Percentiles rank a stretch among this genome's conserved stretches.
Conservation (phyloP, 2,329 filamentous ascomycete genomes). For the Venturia aucupariae region DNA sequence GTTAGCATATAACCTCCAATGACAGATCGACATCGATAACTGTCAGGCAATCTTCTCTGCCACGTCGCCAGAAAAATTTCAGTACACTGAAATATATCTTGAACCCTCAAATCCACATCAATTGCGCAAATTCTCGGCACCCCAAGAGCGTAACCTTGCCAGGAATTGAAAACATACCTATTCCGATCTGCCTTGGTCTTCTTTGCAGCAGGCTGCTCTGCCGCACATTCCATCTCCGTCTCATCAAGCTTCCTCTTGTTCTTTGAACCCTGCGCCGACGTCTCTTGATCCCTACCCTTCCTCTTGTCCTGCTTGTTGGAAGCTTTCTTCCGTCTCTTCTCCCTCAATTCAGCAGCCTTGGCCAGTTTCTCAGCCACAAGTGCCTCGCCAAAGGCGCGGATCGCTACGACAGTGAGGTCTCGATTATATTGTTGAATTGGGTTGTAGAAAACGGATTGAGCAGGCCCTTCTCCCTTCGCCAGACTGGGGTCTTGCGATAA, state of each 20-base stretch:
- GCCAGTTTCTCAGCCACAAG: constrained; percentile 27
- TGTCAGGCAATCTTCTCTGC: neutral
- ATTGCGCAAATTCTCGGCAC: neutral
- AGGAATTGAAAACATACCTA: neutral
- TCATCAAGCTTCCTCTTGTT: constrained; percentile 16
- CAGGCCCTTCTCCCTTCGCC: constrained; percentile 36
- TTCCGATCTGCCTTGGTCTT: constrained; percentile 2
- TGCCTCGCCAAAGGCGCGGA: constrained; percentile 78
- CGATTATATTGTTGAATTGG: constrained; percentile 99
- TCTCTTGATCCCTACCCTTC: neutral
- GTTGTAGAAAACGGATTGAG: constrained; percentile 89
- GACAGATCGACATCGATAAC: neutral
- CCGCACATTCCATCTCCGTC: constrained; percentile 17
- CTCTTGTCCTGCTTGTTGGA: constrained; percentile 20
- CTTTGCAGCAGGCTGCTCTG: neutral
- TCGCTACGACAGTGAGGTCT: constrained; percentile 84
- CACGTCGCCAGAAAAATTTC: neutral
- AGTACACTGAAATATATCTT: neutral
- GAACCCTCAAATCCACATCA: neutral
- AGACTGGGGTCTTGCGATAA: constrained; percentile 39
- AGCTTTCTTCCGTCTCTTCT: constrained; percentile 21
- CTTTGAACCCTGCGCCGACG: neutral
- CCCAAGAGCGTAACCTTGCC: neutral
- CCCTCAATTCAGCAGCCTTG: constrained; percentile 28
- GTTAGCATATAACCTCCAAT: neutral